Evolutionary conservation across 345 rosid genomes (phyloP), one percentile per base, ranked within the genome.

Genomic region (Lagerstroemia speciosa): DNA sequence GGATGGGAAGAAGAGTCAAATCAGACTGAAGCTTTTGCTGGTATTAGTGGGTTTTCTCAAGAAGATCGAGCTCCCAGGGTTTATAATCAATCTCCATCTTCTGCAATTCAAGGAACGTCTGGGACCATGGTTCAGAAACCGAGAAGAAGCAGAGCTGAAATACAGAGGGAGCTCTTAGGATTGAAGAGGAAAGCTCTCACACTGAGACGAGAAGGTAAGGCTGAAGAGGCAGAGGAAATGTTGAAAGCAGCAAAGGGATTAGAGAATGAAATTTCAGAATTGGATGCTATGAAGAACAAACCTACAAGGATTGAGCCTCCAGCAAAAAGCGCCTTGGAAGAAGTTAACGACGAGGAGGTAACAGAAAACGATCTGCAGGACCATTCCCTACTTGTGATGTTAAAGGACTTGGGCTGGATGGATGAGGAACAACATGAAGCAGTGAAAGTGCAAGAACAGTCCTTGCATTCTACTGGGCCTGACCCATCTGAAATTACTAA

Each of bases 101-200:
- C 68, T 50, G 70, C 72, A 70, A 69, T 71, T 71, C 75, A 68
- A 64, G 60, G 71, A 29, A 19, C 72, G 53, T 73, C 69, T 43
- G 75, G 38, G 66, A 33, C 70, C 27, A 74, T 73, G 26, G 62
- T 62, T 19, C 71, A 66, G 64, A 70, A 64, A 65, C 74, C 83
- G 37, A 79, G 76, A 75, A 87, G 80, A 81, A 89, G 83, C 77
- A 89, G 85, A 77, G 83, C 81, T 73, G 98, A 87, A 71, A 73
- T 87, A 41, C 98, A 93, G 82, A 77, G 97, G 81, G 97, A 90
- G 73, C 85, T 93, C 65, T 78, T 93, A 76, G 88, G 83, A 71
- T 71, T 90, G 68, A 90, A 93, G 78, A 88, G 95, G 75, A 93
- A 86, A 77, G 93, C 97, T 68, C 79, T 90, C 77, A 58, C 85